These are phyloP conservation scores for Xylaria multiplex DNA, from an alignment of 2,329 filamentous ascomycete genomes.

Conservation along the genomic window DNA sequence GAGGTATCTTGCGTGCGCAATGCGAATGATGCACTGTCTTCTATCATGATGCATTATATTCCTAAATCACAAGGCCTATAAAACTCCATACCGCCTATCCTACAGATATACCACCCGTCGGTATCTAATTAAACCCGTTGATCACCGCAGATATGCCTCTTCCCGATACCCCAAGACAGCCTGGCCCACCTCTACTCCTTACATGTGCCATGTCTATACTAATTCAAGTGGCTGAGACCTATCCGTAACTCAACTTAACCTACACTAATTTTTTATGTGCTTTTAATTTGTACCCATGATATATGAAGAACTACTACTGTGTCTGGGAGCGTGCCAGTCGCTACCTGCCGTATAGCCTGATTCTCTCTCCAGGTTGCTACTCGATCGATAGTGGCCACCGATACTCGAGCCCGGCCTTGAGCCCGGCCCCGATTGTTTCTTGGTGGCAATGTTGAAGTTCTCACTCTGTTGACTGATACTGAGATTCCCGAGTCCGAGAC, in stretches of 20 bases:
- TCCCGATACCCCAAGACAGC: neutral
- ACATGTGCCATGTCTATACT: neutral
- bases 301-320: constrained; percentile 46
- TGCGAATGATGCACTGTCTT: neutral
- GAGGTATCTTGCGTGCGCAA: neutral
- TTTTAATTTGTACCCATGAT: constrained; percentile 28
- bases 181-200: neutral
- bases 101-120: neutral
- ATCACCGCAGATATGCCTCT: neutral
- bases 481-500: constrained; percentile 48
- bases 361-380: constrained; percentile 41
- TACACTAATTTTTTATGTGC: neutral
- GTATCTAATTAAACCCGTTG: constrained; percentile 2
- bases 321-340: constrained; percentile 53
- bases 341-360: constrained; percentile 5
- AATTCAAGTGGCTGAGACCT: neutral
- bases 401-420: constrained; percentile 38
- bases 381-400: constrained; percentile 42
- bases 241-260: neutral
- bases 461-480: constrained; percentile 47
- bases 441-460: constrained; percentile 46
- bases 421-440: constrained; percentile 45
- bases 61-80: neutral
- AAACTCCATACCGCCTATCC: constrained; percentile 17
- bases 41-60: constrained; percentile 8